phyloP scores from a whole-genome alignment of 257 asterid species.

The Capsicum chinense region DNA sequence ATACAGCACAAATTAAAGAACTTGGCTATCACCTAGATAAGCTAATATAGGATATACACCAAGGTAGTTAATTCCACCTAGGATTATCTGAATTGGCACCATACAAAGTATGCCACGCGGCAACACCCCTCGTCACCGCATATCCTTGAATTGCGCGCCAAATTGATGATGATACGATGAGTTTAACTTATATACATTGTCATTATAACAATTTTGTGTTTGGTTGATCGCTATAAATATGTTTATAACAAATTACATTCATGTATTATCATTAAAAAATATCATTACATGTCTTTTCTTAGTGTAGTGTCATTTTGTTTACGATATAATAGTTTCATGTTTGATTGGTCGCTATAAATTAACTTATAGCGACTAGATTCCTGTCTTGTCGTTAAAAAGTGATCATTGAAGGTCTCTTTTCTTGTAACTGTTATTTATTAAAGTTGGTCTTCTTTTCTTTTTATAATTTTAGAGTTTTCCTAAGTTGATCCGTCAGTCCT shows the following conservation, averaged over 20 bases:
- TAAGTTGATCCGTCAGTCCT: too few relatives aligned
- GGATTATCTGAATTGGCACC: slow-evolving; percentile 27
- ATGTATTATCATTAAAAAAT: too few relatives aligned
- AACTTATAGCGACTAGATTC: neutral
- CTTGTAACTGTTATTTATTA: neutral
- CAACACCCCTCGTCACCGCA: slow-evolving; percentile 12
- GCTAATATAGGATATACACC: neutral
- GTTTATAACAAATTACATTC: too few relatives aligned
- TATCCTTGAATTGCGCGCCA: neutral
- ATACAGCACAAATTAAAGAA: slow-evolving; percentile 5
- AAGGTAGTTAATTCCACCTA: neutral
- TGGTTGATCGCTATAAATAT: neutral
- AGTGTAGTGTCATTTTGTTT: too few relatives aligned
- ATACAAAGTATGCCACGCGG: slow-evolving; percentile 28
- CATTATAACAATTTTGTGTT: neutral
- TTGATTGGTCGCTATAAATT: rapidly evolving
- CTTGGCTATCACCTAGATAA: neutral
- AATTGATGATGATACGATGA: neutral
- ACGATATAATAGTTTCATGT: neutral
- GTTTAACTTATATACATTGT: neutral
- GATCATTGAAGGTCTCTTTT: neutral
- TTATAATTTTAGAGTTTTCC: neutral
- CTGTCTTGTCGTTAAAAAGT: neutral
- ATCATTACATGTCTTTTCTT: too few relatives aligned
- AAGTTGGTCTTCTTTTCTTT: neutral